These are phyloP conservation scores for Inga laurina DNA, from an alignment of 306 rosid species.

Conservation along the genomic window DNA sequence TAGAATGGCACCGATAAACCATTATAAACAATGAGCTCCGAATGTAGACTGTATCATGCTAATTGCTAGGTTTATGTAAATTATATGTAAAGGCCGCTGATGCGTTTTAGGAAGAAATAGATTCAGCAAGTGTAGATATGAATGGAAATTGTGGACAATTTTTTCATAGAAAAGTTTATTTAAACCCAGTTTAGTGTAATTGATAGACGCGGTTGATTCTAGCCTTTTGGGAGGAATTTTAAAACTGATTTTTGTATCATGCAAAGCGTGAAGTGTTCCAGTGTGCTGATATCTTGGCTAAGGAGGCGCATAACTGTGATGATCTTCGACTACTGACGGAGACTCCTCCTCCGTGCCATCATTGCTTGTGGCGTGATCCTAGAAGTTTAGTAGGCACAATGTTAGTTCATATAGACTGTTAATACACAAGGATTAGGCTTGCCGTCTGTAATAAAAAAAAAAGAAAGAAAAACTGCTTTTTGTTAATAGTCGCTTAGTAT, in stretches of 20 bases:
- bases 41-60: constrained; percentile 40
- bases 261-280: no score
- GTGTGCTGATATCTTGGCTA: no score
- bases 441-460: no score
- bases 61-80: constrained; percentile 46
- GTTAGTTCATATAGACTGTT: no score
- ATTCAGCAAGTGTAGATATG: constrained; percentile 44
- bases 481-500: neutral
- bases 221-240: constrained; percentile 11
- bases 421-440: no score
- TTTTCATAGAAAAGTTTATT: constrained; percentile 32
- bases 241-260: neutral
- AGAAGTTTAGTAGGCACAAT: no score
- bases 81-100: constrained; percentile 42
- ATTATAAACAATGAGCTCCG: constrained; percentile 25
- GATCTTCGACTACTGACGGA: no score
- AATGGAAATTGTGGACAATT: constrained; percentile 40
- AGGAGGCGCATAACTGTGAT: no score
- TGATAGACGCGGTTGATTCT: constrained; percentile 38
- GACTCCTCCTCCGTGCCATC: no score
- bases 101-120: constrained; percentile 43
- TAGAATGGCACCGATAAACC: constrained; percentile 28
- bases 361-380: no score
- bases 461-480: neutral
- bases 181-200: constrained; percentile 36